These are phyloP conservation scores for Heritiera fomes DNA, from an alignment of 345 rosid genomes.

Conservation along the genomic window DNA sequence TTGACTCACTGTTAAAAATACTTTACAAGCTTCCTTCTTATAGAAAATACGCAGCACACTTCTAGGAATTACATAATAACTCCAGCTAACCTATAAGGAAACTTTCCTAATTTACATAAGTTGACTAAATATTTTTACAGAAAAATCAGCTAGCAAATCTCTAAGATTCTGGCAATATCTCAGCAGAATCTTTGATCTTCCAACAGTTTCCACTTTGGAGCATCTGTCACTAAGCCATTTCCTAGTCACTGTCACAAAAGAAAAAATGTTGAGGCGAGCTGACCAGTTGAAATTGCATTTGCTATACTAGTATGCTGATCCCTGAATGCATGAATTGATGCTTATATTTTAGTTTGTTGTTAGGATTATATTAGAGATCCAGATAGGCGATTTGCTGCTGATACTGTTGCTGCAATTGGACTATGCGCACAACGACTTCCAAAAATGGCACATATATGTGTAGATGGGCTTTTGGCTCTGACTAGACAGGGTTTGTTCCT, in stretches of 20 bases:
- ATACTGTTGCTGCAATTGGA: slow-evolving; percentile 85
- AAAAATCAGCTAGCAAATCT: too few species aligned
- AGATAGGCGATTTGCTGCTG: slow-evolving; percentile 89
- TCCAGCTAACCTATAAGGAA: too few species aligned
- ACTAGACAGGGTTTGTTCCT: slow-evolving; percentile 62
- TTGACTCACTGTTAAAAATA: too few species aligned
- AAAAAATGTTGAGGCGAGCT: background rate
- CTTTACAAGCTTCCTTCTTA: too few species aligned
- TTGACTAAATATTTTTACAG: too few species aligned
- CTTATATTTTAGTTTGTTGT: slow-evolving; percentile 39
- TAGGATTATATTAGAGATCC: slow-evolving; percentile 95
- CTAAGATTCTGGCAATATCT: too few species aligned
- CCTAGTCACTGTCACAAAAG: background rate
- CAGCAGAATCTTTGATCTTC: too few species aligned
- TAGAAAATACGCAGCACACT: too few species aligned
- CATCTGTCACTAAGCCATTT: slow-evolving; percentile 1
- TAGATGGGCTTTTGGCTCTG: slow-evolving; percentile 70
- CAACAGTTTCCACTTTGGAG: slow-evolving; percentile 18
- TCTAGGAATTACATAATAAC: too few species aligned
- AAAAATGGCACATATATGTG: slow-evolving; percentile 61
- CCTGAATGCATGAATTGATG: slow-evolving; percentile 24
- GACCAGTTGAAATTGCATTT: slow-evolving; percentile 9
- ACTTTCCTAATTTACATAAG: too few species aligned
- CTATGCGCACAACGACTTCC: slow-evolving; percentile 73
- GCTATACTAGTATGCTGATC: background rate